Conservation (phyloP, 1,139 yeast species). For the Sugiyamaella sp. region DNA sequence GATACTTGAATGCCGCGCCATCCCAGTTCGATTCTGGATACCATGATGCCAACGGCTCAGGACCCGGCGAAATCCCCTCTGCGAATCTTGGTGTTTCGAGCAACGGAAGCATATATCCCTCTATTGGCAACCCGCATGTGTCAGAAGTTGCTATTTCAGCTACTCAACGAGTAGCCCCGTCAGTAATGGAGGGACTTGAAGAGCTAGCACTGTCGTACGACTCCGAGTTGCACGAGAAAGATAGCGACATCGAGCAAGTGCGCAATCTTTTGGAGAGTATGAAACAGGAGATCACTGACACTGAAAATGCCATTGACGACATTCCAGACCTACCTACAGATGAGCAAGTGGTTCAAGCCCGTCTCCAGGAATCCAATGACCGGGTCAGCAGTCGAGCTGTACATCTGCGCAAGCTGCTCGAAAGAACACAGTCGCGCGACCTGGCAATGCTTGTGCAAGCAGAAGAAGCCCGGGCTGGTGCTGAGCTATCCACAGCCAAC, state of each 20-base stretch:
- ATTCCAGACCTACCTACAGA: slow-evolving; percentile 40
- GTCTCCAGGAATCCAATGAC: slow-evolving; percentile 37
- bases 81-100: not conserved
- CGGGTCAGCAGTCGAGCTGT: slow-evolving; percentile 38
- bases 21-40: not conserved
- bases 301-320: slow-evolving; percentile 40
- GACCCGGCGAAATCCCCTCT: not conserved
- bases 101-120: slow-evolving; percentile 15
- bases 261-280: slow-evolving; percentile 47
- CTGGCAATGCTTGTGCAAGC: slow-evolving; percentile 52
- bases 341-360: slow-evolving; percentile 35
- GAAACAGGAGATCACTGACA: slow-evolving; percentile 46
- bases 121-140: slow-evolving; percentile 36
- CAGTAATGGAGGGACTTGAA: slow-evolving; percentile 51
- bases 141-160: slow-evolving; percentile 57
- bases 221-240: slow-evolving; percentile 54
- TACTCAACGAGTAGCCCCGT: slow-evolving; percentile 49
- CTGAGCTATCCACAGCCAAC: slow-evolving; percentile 27
- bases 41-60: not conserved
- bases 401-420: slow-evolving; percentile 51
- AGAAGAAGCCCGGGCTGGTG: slow-evolving; percentile 49
- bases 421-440: slow-evolving; percentile 58
- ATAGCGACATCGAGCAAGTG: slow-evolving; percentile 51
- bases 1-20: not conserved
- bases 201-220: slow-evolving; percentile 61